phyloP scores from a whole-genome alignment of 306 rosid species.

The Canavalia ensiformis region DNA sequence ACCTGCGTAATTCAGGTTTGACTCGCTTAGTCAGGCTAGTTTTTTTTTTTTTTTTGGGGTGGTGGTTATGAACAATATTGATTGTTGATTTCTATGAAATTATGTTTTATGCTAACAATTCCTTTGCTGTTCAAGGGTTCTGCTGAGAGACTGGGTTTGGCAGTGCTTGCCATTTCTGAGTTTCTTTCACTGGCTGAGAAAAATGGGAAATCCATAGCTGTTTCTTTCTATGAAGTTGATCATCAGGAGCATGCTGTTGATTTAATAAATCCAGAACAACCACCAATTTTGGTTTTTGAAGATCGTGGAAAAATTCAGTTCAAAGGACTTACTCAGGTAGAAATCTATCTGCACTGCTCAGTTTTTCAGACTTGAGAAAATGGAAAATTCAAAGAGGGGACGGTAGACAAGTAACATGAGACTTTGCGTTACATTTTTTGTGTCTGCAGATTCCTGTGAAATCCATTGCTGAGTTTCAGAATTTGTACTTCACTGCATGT shows the following conservation, averaged over 20 bases:
- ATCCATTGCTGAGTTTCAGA: conserved; percentile 71
- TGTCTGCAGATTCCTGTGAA: conserved; percentile 68
- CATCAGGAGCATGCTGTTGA: conserved; percentile 81
- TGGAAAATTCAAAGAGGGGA: background rate
- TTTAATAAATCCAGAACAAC: conserved; percentile 67
- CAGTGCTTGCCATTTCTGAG: conserved; percentile 69
- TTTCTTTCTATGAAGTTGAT: conserved; percentile 85
- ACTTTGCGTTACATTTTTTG: background rate
- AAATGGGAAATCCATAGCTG: conserved; percentile 58
- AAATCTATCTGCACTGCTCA: conserved; percentile 35
- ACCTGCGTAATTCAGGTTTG: conserved; percentile 79
- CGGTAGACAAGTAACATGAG: conserved; percentile 2
- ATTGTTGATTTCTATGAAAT: conserved; percentile 21
- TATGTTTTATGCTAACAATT: conserved; percentile 15
- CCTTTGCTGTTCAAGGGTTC: conserved; percentile 71
- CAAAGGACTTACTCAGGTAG: conserved; percentile 83
- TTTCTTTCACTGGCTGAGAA: conserved; percentile 67
- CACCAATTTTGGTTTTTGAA: conserved; percentile 70
- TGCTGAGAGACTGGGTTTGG: conserved; percentile 75
- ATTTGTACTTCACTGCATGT: conserved; percentile 57
- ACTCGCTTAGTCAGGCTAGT: conserved; percentile 11
- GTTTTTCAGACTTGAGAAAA: background rate
- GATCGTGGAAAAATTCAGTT: conserved; percentile 76
- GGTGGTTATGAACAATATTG: conserved; percentile 26
- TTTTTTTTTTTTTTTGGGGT: background rate